Evolutionary conservation across 495 filamentous ascomycete genomes (phyloP), one percentile per base, ranked within the genome.

Genomic region (Penicillium coprophilum): DNA sequence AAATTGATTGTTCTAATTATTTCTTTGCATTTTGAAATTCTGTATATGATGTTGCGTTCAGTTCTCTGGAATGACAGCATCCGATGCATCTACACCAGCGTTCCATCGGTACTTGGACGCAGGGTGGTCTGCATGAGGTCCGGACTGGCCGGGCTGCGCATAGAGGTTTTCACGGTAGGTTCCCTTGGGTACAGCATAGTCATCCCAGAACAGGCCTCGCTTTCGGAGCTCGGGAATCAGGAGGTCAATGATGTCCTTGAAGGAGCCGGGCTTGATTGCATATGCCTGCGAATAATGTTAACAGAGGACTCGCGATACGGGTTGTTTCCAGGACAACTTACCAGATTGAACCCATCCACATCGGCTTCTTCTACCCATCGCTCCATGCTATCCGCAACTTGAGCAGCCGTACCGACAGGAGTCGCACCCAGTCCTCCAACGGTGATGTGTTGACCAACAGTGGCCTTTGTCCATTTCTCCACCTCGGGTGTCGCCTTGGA

Each of bases 291-390:
- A 13, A 13, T 12, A 15, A 15, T 10, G 34, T 55, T 60, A 64
- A 1, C 1, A 11, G 38, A n/a, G 9, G 2, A 7, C 47, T 12
- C 28, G 53, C 11, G 19, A 39, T 27, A 30, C 5, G 2, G 15
- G 10, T 10, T 38, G 10, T 23, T 10, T 31, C 47, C 23, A 13
- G 31, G 30, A 15, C 15, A 21, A 57, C 74, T 53, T 60, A 79
- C 77, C 61, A 86, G 60, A 46, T 85, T 87, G 60, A 86, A 87
- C 19, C 84, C 84, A 69, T 88, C 85, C 13, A 87, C 71, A 65
- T 85, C 83, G 0, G 80, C 83, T 56, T 86, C 83, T 21, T 73
- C 53, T 2, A 84, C 70, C 85, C 84, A 87, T 3, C 70, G 71
- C 66, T 86, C 82, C 73, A 88, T 70, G 19, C 78, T 71, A 62